phyloP scores from a whole-genome alignment of 2,329 filamentous ascomycete genomes.

The Ophiostoma novo-ulmi region DNA sequence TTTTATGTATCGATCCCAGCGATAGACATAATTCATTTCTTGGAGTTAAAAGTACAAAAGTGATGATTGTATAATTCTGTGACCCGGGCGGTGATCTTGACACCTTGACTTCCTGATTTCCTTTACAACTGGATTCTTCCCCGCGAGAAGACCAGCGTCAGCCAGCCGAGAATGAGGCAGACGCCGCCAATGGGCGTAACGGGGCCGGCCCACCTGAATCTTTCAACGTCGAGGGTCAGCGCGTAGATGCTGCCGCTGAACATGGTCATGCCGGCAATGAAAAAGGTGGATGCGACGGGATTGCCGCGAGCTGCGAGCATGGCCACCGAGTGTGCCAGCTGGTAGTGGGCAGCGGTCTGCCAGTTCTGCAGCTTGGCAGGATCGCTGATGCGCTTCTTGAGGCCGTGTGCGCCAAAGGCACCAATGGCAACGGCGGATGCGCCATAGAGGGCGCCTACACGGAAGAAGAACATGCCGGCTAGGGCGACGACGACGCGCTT shows the following conservation, averaged over 20 bases:
- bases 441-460: constrained; percentile 57
- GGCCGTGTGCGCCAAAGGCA: constrained; percentile 63
- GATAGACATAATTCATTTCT: not conserved
- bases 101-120: no score
- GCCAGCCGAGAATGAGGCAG: constrained; percentile 61
- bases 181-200: constrained; percentile 61
- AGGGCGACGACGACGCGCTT: constrained; percentile 17
- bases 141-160: constrained; percentile 36
- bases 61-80: not conserved
- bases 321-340: constrained; percentile 60
- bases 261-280: constrained; percentile 61
- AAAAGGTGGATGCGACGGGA: constrained; percentile 52
- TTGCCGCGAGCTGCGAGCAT: constrained; percentile 56
- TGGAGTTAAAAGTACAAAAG: not conserved
- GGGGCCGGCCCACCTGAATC: constrained; percentile 56
- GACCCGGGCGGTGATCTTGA: no score
- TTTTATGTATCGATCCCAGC: not conserved
- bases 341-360: constrained; percentile 62
- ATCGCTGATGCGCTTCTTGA: constrained; percentile 57
- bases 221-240: constrained; percentile 56
- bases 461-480: constrained; percentile 46
- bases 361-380: constrained; percentile 56
- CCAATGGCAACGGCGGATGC: constrained; percentile 57
- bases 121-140: constrained; percentile 19
- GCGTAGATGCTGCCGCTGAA: constrained; percentile 63